Conservation (phyloP, 768 basidiomycete genomes). For the Agaricus sinodeliciosus region DNA sequence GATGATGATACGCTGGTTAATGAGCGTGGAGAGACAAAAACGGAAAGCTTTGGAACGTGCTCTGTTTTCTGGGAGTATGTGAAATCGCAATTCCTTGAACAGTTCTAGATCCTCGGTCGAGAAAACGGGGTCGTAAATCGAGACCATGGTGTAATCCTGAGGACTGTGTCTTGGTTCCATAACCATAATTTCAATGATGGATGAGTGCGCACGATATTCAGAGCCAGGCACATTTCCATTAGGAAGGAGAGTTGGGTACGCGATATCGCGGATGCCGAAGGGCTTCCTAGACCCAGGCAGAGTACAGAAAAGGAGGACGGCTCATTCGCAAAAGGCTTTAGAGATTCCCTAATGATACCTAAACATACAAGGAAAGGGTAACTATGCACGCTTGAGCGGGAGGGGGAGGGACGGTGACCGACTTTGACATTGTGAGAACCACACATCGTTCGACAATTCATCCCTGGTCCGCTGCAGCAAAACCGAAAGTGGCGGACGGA, state of each 20-base stretch:
- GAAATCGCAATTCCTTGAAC: conserved; percentile 37
- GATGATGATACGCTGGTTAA: background rate
- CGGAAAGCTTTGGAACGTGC: conserved; percentile 32
- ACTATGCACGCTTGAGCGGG: background rate
- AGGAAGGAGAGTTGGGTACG: conserved; percentile 67
- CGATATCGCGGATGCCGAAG: conserved; percentile 52
- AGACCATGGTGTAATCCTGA: conserved; percentile 43
- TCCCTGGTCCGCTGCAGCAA: conserved; percentile 36
- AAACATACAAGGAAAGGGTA: conserved; percentile 8
- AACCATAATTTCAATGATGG: conserved; percentile 6
- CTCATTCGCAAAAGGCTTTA: conserved; percentile 19
- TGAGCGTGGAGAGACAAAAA: conserved; percentile 5
- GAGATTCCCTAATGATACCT: conserved; percentile 30
- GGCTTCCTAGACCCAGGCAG: conserved; percentile 73
- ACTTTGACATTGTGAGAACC: conserved; percentile 38
- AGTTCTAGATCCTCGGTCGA: conserved; percentile 50
- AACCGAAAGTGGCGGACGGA: conserved; percentile 27
- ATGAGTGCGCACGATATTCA: conserved; percentile 48
- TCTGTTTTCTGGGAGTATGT: conserved; percentile 35
- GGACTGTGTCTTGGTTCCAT: conserved; percentile 10
- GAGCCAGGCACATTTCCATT: conserved; percentile 40
- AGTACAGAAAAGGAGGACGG: conserved; percentile 31
- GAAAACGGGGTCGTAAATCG: conserved; percentile 71
- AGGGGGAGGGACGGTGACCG: background rate
- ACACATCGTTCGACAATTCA: conserved; percentile 42